Percentiles rank a stretch among this genome's conserved stretches.
Evolutionary conservation across 805 yeast genomes (phyloP).

Genomic region (Osmozyma mogii): DNA sequence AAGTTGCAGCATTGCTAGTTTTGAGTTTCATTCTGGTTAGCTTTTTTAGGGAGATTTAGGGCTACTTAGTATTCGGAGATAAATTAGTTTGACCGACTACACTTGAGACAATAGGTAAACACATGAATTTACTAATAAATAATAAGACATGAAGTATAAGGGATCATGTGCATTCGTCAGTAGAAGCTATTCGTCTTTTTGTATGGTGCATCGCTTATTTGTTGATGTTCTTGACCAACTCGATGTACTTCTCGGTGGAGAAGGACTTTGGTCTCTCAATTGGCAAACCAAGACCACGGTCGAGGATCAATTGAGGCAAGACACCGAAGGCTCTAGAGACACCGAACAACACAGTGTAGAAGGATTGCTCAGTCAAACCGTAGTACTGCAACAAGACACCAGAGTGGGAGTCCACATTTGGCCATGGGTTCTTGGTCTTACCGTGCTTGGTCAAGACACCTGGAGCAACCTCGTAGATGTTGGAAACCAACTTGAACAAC

Average conservation of each 20-base stretch:
- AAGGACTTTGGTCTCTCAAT: constrained; percentile 70
- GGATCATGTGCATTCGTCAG: too few species aligned
- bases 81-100: not conserved
- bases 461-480: constrained; percentile 65
- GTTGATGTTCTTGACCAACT: constrained; percentile 17
- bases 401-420: constrained; percentile 75
- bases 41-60: not conserved
- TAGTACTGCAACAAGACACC: constrained; percentile 76
- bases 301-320: constrained; percentile 71
- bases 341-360: constrained; percentile 77
- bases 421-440: constrained; percentile 80
- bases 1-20: constrained; percentile 1
- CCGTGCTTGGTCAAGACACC: constrained; percentile 70
- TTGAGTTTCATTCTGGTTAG: not conserved
- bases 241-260: constrained; percentile 22
- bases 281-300: constrained; percentile 68
- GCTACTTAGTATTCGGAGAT: not conserved
- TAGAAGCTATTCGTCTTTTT: too few species aligned
- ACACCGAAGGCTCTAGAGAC: constrained; percentile 79
- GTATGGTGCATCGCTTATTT: constrained; percentile 5
- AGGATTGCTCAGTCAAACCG: constrained; percentile 64
- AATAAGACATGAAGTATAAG: too few species aligned
- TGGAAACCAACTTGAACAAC: constrained; percentile 58
- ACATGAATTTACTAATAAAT: not conserved
- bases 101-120: constrained; percentile 8